Percentiles rank a stretch among this genome's conserved stretches.
Evolutionary conservation across 202 grass and related monocot genomes (phyloP).

Genomic region (Panicum virgatum): DNA sequence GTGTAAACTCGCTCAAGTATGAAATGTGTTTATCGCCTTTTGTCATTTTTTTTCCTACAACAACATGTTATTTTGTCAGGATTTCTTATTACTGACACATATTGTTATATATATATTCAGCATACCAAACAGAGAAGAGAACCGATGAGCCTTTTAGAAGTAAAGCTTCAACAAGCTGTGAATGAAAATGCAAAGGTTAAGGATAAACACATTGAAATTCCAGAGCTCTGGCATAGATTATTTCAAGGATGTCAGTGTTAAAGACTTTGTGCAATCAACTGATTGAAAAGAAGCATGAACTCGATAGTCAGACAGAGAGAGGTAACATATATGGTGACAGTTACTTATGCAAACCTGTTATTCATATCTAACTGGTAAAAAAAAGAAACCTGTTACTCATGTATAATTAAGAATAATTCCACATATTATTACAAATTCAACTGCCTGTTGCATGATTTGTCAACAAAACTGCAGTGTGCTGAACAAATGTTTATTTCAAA

Average conservation of each 20-base stretch:
- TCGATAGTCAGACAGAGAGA: constrained; percentile 50
- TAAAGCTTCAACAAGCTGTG: too few species aligned
- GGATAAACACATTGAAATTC: constrained; percentile 66
- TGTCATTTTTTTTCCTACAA: background rate
- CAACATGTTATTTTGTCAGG: constrained; percentile 17
- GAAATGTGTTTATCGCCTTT: constrained; percentile 13
- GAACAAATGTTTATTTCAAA: constrained; percentile 59
- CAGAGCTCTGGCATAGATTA: constrained; percentile 78
- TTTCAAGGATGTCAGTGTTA: constrained; percentile 77
- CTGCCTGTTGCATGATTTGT: constrained; percentile 52
- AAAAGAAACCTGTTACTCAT: constrained; percentile 43
- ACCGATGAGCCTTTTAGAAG: constrained; percentile 67
- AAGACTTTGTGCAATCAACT: constrained; percentile 80
- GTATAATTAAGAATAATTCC: constrained; percentile 66
- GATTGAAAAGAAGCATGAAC: constrained; percentile 71
- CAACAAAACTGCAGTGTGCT: constrained; percentile 64
- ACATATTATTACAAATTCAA: constrained; percentile 68
- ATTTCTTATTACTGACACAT: constrained; percentile 31
- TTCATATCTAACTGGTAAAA: constrained; percentile 32
- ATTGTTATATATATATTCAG: constrained; percentile 22
- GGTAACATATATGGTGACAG: constrained; percentile 46
- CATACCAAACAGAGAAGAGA: constrained; percentile 66
- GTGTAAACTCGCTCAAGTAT: background rate
- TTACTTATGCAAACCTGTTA: background rate
- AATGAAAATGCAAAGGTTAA: constrained; percentile 61